Base-by-base conservation (phyloP, 768 basidiomycete genomes). In the Rhodotorula taiwanensis region DNA sequence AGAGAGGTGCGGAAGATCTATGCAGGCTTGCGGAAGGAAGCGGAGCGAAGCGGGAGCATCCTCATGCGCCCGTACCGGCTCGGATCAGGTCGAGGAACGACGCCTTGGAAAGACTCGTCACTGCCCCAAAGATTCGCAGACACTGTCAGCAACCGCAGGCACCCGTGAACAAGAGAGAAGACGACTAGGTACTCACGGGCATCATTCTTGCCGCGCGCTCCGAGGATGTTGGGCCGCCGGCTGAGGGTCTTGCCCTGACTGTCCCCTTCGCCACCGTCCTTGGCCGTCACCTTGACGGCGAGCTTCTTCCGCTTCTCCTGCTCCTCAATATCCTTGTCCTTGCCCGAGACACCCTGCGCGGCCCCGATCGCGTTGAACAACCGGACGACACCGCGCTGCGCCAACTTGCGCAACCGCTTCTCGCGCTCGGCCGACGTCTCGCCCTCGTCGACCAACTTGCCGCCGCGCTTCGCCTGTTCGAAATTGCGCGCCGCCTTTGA, bases 281-380 rank as follows among this genome's bases (percentile, higher is more conserved):
- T 49, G n/a, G 50, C 58, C 48, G 52, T 57, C 21, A 64, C 39
- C 62, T 64, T 61, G 45, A 55, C 51, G 5, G 55, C 70, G 14
- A 64, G 63, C 62, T 70, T 64, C 54, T 64, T 70, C 59, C 66
- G 52, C 65, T 66, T 67, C 61, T 70, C 62, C 47, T 59, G 60
- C 65, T 64, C 60, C 52, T 67, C 54, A 36, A 50, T 30, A 50
- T 55, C 63, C 49, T 53, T 60, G 45, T 52, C 71, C 60, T 69
- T 70, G 23, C 61, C 66, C n/a, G 60, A 51, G 16, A 58, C 62
- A 3, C 64, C 71, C 58, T 71, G 71, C 15, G 61, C 64, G 23
- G 67, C 71, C 3, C 66, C 66, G 48, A 73, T 72, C 10, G 72
- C 72, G 45, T 73, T 73, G 66, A 73, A 73, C 42, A 73, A 36